phyloP scores from a whole-genome alignment of 2,329 filamentous ascomycete species.

The Colletotrichum lentis region DNA sequence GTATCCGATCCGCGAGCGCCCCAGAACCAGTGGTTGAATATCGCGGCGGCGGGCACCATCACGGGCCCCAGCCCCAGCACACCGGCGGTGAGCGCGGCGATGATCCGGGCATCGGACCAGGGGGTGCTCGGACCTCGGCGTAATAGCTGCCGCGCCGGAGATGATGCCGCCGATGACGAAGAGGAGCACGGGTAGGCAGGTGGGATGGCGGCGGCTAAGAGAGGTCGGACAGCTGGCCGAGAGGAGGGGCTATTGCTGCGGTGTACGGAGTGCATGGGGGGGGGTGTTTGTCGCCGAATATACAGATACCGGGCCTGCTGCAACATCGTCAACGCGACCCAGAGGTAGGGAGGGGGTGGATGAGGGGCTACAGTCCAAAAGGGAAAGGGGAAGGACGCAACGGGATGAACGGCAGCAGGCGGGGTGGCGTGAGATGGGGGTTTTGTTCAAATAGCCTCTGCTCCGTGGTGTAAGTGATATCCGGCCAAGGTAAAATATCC shows the following conservation, averaged over 20 bases:
- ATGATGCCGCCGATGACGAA: conserved; percentile 64
- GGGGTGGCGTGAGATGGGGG: no score
- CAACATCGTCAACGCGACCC: no score
- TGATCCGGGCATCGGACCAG: conserved; percentile 52
- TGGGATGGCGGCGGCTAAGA: conserved; percentile 59
- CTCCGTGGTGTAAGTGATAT: no score
- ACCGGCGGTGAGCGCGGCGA: conserved; percentile 56
- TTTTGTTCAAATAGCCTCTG: no score
- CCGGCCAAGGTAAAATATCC: no score
- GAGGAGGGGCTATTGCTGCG: conserved; percentile 38
- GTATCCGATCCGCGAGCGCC: conserved; percentile 3
- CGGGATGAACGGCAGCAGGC: no score
- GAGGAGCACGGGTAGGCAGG: conserved; percentile 52
- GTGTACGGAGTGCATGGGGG: no score
- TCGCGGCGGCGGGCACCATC: conserved; percentile 51
- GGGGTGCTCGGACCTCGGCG: conserved; percentile 53
- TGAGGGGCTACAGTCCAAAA: no score
- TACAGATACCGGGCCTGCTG: no score
- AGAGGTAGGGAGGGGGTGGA: no score
- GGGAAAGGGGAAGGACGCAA: no score
- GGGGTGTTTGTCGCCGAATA: no score
- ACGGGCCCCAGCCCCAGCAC: conserved; percentile 41
- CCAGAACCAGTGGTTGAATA: conserved; percentile 49
- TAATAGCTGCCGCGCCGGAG: conserved; percentile 56
- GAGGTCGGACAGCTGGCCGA: conserved; percentile 60